phyloP scores from a whole-genome alignment of 306 rosid genomes.

The Vigna angularis region DNA sequence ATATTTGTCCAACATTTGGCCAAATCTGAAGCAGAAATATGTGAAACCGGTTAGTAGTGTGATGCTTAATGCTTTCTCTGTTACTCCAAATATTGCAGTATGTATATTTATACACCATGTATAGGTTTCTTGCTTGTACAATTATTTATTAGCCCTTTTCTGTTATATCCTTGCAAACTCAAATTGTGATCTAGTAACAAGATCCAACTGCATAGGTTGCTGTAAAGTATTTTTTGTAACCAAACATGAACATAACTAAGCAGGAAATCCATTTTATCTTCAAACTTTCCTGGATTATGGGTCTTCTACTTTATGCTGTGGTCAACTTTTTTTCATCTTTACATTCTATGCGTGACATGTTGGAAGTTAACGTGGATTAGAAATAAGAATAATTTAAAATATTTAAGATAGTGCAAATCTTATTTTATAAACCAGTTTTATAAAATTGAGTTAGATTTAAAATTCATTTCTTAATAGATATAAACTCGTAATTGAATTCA shows the following conservation, averaged over 20 bases:
- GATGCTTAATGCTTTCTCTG: conserved; percentile 15
- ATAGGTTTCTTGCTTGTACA: conserved; percentile 34
- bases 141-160: conserved; percentile 19
- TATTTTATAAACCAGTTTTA: too few relatives aligned
- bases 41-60: conserved; percentile 11
- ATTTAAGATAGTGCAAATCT: too few relatives aligned
- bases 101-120: not conserved
- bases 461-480: too few relatives aligned
- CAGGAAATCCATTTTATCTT: too few relatives aligned
- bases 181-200: conserved; percentile 11
- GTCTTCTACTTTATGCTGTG: too few relatives aligned
- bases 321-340: too few relatives aligned
- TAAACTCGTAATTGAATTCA: too few relatives aligned
- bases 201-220: conserved; percentile 1
- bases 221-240: conserved; percentile 15
- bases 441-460: too few relatives aligned
- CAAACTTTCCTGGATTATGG: too few relatives aligned
- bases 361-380: too few relatives aligned
- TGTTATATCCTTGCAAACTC: conserved; percentile 14
- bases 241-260: not conserved
- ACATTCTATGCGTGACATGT: too few relatives aligned
- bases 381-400: too few relatives aligned
- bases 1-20: not conserved
- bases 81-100: not conserved
- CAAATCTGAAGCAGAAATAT: conserved; percentile 31